phyloP scores from a whole-genome alignment of 23 red algal genomes.

The Cyanidium caldarium region DNA sequence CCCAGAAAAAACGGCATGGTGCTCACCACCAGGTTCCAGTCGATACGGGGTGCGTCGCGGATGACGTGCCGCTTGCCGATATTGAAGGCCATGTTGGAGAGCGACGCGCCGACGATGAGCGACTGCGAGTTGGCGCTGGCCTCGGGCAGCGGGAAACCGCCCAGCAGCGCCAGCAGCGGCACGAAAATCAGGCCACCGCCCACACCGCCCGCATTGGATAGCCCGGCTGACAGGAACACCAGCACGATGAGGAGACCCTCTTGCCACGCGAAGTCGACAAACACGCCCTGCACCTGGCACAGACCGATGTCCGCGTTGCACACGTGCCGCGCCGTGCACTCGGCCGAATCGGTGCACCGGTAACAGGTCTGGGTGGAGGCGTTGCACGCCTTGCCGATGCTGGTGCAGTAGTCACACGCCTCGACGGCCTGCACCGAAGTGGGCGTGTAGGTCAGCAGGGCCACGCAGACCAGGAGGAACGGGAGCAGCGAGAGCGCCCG shows the following conservation, averaged over 20 bases:
- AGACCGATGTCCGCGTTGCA: not conserved
- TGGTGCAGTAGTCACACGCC: not conserved
- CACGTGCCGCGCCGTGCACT: not conserved
- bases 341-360: not conserved
- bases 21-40: conserved; percentile 8
- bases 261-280: not conserved
- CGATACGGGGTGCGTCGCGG: not conserved
- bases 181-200: conserved; percentile 2
- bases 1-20: conserved; percentile 6
- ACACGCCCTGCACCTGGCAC: not conserved
- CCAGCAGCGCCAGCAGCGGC: not conserved
- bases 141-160: not conserved
- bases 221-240: not conserved
- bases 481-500: too few relatives aligned
- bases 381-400: not conserved
- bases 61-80: conserved; percentile 7
- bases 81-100: not conserved
- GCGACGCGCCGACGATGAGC: not conserved
- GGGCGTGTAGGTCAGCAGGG: too few relatives aligned
- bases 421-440: too few relatives aligned
- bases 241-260: conserved; percentile 3
- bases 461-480: too few relatives aligned
- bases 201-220: not conserved
- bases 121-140: conserved; percentile 6
- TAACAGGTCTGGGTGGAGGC: not conserved